These are phyloP conservation scores for Paracoccidioides brasiliensis DNA, from an alignment of 2,329 filamentous ascomycete genomes.

Conservation along the genomic window DNA sequence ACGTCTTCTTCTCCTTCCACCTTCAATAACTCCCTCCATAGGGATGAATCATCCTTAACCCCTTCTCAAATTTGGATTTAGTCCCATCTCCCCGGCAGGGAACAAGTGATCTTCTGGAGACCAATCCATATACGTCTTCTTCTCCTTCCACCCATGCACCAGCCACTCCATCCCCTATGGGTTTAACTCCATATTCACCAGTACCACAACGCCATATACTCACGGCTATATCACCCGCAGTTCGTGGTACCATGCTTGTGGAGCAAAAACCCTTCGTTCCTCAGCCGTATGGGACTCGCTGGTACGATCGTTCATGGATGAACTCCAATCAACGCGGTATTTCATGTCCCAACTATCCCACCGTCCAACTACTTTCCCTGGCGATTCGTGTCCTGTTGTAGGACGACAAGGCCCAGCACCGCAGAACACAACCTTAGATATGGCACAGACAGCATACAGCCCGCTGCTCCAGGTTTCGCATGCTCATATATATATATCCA, in stretches of 20 bases:
- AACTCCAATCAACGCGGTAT: not conserved
- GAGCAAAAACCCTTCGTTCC: conserved; percentile 26
- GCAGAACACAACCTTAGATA: conserved; percentile 8
- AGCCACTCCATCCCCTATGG: conserved; percentile 7
- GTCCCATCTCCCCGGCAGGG: conserved; percentile 9
- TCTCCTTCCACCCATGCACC: conserved; percentile 5
- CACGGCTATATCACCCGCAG: conserved; percentile 26
- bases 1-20: no score
- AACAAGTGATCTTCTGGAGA: conserved; percentile 18
- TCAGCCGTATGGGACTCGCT: conserved; percentile 12
- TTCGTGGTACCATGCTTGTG: conserved; percentile 21
- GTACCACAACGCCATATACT: conserved; percentile 19
- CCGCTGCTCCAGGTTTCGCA: conserved; percentile 9
- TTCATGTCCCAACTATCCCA: conserved; percentile 4
- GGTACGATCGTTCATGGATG: conserved; percentile 1
- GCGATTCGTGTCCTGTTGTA: conserved; percentile 1
- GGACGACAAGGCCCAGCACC: conserved; percentile 4
- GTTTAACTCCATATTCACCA: conserved; percentile 18
- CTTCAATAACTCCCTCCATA: conserved; percentile 21
- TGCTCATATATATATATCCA: not conserved
- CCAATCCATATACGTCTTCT: conserved; percentile 7
- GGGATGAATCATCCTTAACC: conserved; percentile 31
- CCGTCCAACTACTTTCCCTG: not conserved
- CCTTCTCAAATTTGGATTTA: conserved; percentile 17
- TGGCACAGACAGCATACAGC: conserved; percentile 8